Conservation (phyloP, 2,329 filamentous ascomycete species). For the Camptophora hylomeconis region DNA sequence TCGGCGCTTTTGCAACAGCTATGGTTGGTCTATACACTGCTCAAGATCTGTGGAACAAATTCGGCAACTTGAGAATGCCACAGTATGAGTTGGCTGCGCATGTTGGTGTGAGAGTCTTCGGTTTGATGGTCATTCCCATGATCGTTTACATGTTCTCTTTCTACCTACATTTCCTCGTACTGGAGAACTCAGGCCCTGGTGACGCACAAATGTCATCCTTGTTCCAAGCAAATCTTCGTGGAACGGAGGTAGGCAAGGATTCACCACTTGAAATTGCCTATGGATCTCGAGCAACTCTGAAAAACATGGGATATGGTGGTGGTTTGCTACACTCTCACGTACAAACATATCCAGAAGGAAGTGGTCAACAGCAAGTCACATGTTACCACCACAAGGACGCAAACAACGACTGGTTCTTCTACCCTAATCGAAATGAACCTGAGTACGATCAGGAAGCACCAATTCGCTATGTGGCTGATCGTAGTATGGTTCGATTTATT, state of each 20-base stretch:
- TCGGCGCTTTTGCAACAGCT: conserved; percentile 89
- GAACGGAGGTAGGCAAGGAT: conserved; percentile 86
- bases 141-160: conserved; percentile 94
- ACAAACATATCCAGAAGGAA: conserved; percentile 17
- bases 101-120: conserved; percentile 64
- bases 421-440: conserved; percentile 69
- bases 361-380: conserved; percentile 81
- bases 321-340: conserved; percentile 46
- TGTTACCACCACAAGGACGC: conserved; percentile 99
- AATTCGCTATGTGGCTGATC: conserved; percentile 62
- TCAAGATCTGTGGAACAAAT: conserved; percentile 97
- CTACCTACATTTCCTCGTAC: conserved; percentile 82
- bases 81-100: conserved; percentile 64
- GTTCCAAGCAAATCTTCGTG: conserved; percentile 91
- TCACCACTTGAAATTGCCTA: conserved; percentile 85
- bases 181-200: conserved; percentile 86
- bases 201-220: conserved; percentile 99
- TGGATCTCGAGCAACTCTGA: conserved; percentile 81
- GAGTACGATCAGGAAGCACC: conserved; percentile 62
- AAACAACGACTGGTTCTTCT: conserved; percentile 99
- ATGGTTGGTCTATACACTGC: conserved; percentile 90
- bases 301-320: conserved; percentile 99
- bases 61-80: conserved; percentile 86
- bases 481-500: conserved; percentile 69
- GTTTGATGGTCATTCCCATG: conserved; percentile 77